Evolutionary conservation across 495 filamentous ascomycete genomes (phyloP), one percentile per base, ranked within the genome.

Genomic region (Xylaria flabelliformis): DNA sequence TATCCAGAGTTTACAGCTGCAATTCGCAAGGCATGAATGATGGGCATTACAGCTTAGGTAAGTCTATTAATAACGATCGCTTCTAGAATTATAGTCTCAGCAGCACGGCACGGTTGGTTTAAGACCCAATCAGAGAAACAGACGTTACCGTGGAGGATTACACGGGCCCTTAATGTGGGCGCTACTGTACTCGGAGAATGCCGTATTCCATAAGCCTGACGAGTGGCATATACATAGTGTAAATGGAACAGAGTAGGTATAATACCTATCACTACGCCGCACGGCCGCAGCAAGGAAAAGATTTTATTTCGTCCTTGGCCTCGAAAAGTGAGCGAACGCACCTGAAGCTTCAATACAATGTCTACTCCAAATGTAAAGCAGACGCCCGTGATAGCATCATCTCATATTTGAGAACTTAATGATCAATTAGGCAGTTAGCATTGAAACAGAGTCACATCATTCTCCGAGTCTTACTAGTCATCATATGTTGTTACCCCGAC

Each of bases 1-100:
- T n/a, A 44, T 10, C 32, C n/a, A 56, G 26, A 39, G 61, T 26
- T 21, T 64, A 12, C 19, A 29, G 21, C 13, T 15, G 39, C 10
- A 42, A 24, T 42, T 29, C 39, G 9, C 39, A 19, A 44, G n/a
- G 36, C 36, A 24, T 63, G 36, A 42, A 51, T 17, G 64, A 42
- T 42, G 48, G 34, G 64, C 65, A 51, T 67, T 41, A 17, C n/a
- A 13, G 65, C 65, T 42, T 56, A 56, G 50, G 48, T 56, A 56
- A 56, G n/a, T 67, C 65, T 56, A 67, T 44, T 67, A 67, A 67
- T 67, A 67, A 39, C n/a, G 19, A 26, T 41, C 17, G 44, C 64
- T 55, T 67, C 44, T 19, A 50, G 42, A 29, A 50, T 50, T 48
- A 48, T 34, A 63, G 39, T 44, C 19, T 34, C 8, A 15, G 34